These are phyloP conservation scores for Talaromyces liani DNA, from an alignment of 495 filamentous ascomycete species.

Conservation along the genomic window DNA sequence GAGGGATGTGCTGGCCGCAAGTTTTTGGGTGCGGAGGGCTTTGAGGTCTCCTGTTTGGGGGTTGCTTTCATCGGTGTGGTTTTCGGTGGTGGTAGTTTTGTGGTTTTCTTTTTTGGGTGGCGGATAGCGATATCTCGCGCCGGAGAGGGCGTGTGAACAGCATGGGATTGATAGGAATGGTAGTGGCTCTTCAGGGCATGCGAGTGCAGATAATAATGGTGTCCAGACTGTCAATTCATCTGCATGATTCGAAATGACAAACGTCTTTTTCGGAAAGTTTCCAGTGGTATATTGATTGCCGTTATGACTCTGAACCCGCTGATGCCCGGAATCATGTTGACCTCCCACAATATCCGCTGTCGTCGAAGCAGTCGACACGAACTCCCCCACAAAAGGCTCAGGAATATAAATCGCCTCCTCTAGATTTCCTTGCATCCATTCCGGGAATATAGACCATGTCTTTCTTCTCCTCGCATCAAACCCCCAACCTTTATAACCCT, in stretches of 20 bases:
- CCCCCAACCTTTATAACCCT: conserved; percentile 82
- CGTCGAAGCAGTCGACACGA: not conserved
- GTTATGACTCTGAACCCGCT: conserved; percentile 8
- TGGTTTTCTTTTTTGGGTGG: conserved; percentile 31
- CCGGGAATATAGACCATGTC: conserved; percentile 69
- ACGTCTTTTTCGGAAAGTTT: conserved; percentile 65
- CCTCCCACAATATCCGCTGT: too few species aligned
- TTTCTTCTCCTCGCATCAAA: conserved; percentile 82
- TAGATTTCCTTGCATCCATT: conserved; percentile 45
- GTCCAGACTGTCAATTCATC: conserved; percentile 97
- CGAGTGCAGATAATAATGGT: conserved; percentile 72
- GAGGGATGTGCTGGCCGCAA: conserved; percentile 24
- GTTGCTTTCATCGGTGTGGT: conserved; percentile 8
- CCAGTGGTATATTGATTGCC: conserved; percentile 54
- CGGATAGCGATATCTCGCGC: conserved; percentile 63
- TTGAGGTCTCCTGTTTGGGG: conserved; percentile 36
- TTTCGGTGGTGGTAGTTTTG: not conserved
- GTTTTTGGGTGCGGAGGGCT: conserved; percentile 28
- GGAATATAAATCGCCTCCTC: conserved; percentile 73
- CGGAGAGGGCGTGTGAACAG: conserved; percentile 82
- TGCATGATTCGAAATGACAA: conserved; percentile 94
- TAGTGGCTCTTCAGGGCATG: conserved; percentile 38
- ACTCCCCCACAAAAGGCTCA: conserved; percentile 30
- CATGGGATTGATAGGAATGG: conserved; percentile 92
- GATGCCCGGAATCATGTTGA: not conserved